Evolutionary conservation across 2,329 filamentous ascomycete genomes (phyloP), one percentile per base, ranked within the genome.

Genomic region (Clonostachys rhizophaga): DNA sequence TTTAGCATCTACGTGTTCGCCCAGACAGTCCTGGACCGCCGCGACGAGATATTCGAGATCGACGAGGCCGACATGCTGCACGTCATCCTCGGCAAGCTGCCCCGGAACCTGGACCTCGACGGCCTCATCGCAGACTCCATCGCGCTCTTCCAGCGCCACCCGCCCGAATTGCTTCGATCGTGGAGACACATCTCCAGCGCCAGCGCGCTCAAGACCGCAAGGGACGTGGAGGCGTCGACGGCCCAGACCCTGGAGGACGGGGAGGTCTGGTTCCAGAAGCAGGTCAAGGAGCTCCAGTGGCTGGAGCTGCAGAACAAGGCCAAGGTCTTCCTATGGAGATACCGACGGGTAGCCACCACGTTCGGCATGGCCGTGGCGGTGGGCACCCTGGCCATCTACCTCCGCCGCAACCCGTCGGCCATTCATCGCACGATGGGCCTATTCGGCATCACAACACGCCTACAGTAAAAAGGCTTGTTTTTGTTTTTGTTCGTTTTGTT

Each of bases 41-140:
- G 87, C 48, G 79, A 83, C 34, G 91, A 96, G 66, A 78, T 99
- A n/a, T 79, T 97, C 53, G 86, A 89, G 44, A 87, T 90, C n/a
- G 87, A 95, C 54, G 91, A 96, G 62, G 86, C 89, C 7, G 92
- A 97, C 59, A 95, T 99, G 81, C 78, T 99, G 20, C 91, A 96
- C 63, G 88, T 86, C 50, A 84, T 89, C 35, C 79, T 99, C 12
- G 89, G 89, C 40, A 96, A 94, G 65, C 77, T 99, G 7, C 94
- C 94, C 1, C 78, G 83, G 45, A 84, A 86, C 16, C 80, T 96
- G 48, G 80, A 95, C 60, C 71, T 99, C 20, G 92, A 99, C 54
- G 72, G 71, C 8, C 77, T 96, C 45, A 86, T 99, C 52, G 62
- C 72, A 16, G 74, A 77, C 44, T 83, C 92, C 1, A 74, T 81